These are phyloP conservation scores for Aspergillus ruber DNA, from an alignment of 2,329 filamentous ascomycete species.

Conservation along the genomic window DNA sequence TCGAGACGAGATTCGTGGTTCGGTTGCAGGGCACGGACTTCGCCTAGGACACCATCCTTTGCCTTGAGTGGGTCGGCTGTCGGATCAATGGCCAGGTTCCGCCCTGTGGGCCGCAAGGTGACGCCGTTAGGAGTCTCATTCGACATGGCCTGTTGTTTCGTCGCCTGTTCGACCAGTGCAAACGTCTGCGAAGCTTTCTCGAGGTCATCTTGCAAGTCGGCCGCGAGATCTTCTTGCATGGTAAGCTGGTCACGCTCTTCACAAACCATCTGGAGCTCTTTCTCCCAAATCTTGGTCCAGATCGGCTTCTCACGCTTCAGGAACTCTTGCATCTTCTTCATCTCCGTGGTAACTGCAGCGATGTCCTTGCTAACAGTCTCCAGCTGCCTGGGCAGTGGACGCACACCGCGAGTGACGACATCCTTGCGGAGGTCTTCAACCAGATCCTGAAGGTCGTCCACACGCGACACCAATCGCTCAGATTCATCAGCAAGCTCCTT, in stretches of 20 bases:
- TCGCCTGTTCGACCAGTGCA: slow-evolving; percentile 90
- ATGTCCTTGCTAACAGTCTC: slow-evolving; percentile 88
- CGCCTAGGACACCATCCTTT: slow-evolving; percentile 85
- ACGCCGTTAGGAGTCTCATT: slow-evolving; percentile 38
- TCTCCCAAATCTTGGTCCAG: slow-evolving; percentile 99
- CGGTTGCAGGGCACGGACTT: slow-evolving; percentile 85
- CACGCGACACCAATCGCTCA: slow-evolving; percentile 80
- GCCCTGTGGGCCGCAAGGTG: slow-evolving; percentile 47
- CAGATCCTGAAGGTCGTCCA: slow-evolving; percentile 94
- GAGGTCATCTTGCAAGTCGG: slow-evolving; percentile 87
- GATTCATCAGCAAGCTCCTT: slow-evolving; percentile 82
- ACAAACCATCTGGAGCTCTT: slow-evolving; percentile 90
- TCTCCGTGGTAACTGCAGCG: slow-evolving; percentile 68
- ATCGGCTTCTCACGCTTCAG: slow-evolving; percentile 86
- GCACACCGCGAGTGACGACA: slow-evolving; percentile 85
- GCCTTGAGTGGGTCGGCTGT: slow-evolving; percentile 67
- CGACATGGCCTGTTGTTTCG: slow-evolving; percentile 88
- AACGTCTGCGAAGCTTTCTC: slow-evolving; percentile 94
- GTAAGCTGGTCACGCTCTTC: slow-evolving; percentile 91
- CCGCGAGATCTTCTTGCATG: slow-evolving; percentile 89
- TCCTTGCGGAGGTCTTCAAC: slow-evolving; percentile 97
- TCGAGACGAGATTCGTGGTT: slow-evolving; percentile 92
- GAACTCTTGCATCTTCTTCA: slow-evolving; percentile 91
- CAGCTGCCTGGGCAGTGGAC: slow-evolving; percentile 81
- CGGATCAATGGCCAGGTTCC: slow-evolving; percentile 44